A percentile compares a stretch with the other conserved stretches of the same genome.
These are phyloP conservation scores for Aspergillus funiculosus DNA, from an alignment of 495 filamentous ascomycete species.

Conservation along the genomic window DNA sequence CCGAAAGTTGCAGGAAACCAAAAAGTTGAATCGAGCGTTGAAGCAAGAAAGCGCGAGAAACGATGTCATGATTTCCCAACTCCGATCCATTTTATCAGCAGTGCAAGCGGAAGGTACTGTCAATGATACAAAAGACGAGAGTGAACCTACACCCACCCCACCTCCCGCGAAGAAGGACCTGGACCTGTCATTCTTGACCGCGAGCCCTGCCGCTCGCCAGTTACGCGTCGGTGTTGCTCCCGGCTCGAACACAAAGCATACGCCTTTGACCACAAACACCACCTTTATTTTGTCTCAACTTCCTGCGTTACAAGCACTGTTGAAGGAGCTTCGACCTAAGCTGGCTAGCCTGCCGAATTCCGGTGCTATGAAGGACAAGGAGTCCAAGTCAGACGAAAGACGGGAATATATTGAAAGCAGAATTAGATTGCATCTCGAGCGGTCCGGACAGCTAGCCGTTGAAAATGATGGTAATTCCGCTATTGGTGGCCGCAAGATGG, in stretches of 20 bases:
- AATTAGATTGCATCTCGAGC: slow-evolving; percentile 43
- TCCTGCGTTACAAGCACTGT: slow-evolving; percentile 62
- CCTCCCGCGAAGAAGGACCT: slow-evolving; percentile 22
- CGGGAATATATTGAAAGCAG: slow-evolving; percentile 73
- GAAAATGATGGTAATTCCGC: slow-evolving; percentile 35
- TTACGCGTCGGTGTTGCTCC: slow-evolving; percentile 41
- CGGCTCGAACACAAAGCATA: slow-evolving; percentile 33
- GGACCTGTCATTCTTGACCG: slow-evolving; percentile 50
- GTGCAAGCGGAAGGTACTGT: slow-evolving; percentile 26
- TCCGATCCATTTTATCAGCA: slow-evolving; percentile 50
- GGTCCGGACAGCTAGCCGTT: slow-evolving; percentile 38
- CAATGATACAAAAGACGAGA: slow-evolving; percentile 23
- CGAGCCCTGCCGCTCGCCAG: slow-evolving; percentile 38
- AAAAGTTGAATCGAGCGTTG: slow-evolving; percentile 69
- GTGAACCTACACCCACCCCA: slow-evolving; percentile 12
- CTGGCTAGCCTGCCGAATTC: slow-evolving; percentile 46
- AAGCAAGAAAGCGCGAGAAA: slow-evolving; percentile 72
- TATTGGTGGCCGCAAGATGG: slow-evolving; percentile 38
- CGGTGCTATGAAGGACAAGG: slow-evolving; percentile 29
- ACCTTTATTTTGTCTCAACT: slow-evolving; percentile 78
- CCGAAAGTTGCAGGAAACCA: slow-evolving; percentile 72
- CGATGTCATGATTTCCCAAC: slow-evolving; percentile 58
- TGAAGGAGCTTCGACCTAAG: slow-evolving; percentile 57
- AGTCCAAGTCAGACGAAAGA: slow-evolving; percentile 48
- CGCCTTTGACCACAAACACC: slow-evolving; percentile 63